Conservation (phyloP, 1,284 basidiomycete genomes). For the Tilletia horrida region DNA sequence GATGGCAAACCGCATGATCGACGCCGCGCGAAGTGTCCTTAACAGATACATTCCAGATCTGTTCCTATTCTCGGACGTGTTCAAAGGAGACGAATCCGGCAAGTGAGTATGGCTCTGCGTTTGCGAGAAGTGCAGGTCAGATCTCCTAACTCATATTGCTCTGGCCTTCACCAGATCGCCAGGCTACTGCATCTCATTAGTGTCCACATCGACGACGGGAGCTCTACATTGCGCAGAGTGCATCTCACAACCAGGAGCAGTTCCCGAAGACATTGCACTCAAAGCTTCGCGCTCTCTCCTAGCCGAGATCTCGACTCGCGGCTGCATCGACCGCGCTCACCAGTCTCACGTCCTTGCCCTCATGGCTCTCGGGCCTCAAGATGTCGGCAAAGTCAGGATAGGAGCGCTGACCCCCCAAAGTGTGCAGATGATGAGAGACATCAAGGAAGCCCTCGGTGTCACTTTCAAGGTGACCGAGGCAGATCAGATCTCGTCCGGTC, state of each 20-base stretch:
- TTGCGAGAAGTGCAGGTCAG: background rate
- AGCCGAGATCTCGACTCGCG: slow-evolving; percentile 73
- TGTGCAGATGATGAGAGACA: slow-evolving; percentile 82
- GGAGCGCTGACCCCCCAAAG: slow-evolving; percentile 71
- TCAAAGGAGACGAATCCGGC: slow-evolving; percentile 93
- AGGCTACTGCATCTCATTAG: slow-evolving; percentile 84
- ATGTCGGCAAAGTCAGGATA: slow-evolving; percentile 85
- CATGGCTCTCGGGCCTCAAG: slow-evolving; percentile 93
- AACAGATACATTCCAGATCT: slow-evolving; percentile 97
- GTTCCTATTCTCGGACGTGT: slow-evolving; percentile 96
- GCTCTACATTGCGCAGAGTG: slow-evolving; percentile 84
- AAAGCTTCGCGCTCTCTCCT: slow-evolving; percentile 74
- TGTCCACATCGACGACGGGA: slow-evolving; percentile 88
- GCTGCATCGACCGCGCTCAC: slow-evolving; percentile 85
- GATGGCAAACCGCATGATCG: slow-evolving; percentile 96
- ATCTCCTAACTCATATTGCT: background rate
- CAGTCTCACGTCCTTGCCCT: slow-evolving; percentile 82
- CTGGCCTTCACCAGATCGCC: slow-evolving; percentile 63
- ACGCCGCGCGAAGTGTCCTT: slow-evolving; percentile 80
- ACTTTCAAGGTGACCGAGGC: slow-evolving; percentile 59
- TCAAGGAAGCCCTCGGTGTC: slow-evolving; percentile 73
- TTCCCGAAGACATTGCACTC: slow-evolving; percentile 85
- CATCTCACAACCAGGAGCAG: slow-evolving; percentile 60
- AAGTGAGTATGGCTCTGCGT: slow-evolving; percentile 57
- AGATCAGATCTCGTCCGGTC: background rate